Evolutionary conservation across 768 basidiomycete genomes (phyloP).

Genomic region (Leccinum olivaceopallidum): DNA sequence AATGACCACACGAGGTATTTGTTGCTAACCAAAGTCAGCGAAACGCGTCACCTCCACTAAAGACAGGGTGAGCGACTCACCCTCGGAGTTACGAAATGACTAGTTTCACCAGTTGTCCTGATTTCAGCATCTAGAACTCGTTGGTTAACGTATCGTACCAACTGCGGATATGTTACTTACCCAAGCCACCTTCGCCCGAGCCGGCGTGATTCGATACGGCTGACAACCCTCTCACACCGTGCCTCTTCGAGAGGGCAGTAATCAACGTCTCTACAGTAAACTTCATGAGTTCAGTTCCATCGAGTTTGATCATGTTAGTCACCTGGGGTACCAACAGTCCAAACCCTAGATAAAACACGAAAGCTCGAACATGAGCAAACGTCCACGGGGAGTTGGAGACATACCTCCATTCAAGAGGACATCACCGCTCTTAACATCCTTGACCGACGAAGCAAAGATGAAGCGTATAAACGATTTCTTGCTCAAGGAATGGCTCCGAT

Average conservation of each 20-base stretch:
- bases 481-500: too few relatives aligned
- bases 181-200: slow-evolving; percentile 64
- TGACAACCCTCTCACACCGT: slow-evolving; percentile 68
- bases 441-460: slow-evolving; percentile 41
- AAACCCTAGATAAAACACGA: slow-evolving; percentile 56
- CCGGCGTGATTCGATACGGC: slow-evolving; percentile 89
- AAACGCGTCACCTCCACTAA: neutral
- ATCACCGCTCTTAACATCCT: slow-evolving; percentile 79
- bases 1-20: slow-evolving; percentile 59
- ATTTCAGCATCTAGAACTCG: slow-evolving; percentile 59
- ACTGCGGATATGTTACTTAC: slow-evolving; percentile 33
- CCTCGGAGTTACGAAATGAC: slow-evolving; percentile 88
- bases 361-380: neutral
- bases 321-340: slow-evolving; percentile 86
- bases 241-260: slow-evolving; percentile 67
- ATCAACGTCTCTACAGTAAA: slow-evolving; percentile 68
- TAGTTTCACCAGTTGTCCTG: slow-evolving; percentile 75
- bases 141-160: neutral
- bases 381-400: slow-evolving; percentile 32
- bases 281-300: slow-evolving; percentile 1
- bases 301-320: slow-evolving; percentile 5
- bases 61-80: slow-evolving; percentile 37
- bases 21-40: slow-evolving; percentile 48
- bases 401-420: slow-evolving; percentile 77
- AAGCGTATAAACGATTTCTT: too few relatives aligned